phyloP scores from a whole-genome alignment of 108 stramenopile species.

The Skeletonema tropicum region DNA sequence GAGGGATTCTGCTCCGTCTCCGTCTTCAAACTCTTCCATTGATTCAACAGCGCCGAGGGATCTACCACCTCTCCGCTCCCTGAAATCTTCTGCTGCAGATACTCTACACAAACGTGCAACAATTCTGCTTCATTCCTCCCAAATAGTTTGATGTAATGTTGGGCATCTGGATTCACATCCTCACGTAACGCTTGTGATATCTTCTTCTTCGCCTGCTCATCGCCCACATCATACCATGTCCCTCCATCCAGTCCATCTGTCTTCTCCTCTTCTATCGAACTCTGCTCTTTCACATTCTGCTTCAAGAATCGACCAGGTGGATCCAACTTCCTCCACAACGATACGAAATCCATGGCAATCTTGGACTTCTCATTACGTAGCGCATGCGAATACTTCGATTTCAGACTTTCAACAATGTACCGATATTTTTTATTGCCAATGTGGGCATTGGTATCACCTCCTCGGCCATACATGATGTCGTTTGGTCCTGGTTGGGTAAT shows the following conservation, averaged over 20 bases:
- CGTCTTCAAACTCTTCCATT: neutral
- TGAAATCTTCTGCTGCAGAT: neutral
- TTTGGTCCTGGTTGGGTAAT: neutral
- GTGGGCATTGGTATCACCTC: slow-evolving; percentile 30
- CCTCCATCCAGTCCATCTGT: neutral
- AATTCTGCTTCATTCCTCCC: neutral
- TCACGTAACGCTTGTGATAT: neutral
- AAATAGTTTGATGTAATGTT: neutral
- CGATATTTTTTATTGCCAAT: slow-evolving; percentile 28
- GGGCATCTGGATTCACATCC: neutral
- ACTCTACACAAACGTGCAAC: neutral
- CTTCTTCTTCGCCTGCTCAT: neutral
- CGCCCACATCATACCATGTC: neutral
- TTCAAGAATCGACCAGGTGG: neutral
- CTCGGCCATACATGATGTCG: slow-evolving; percentile 29
- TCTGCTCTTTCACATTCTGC: too few relatives aligned
- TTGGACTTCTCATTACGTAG: neutral
- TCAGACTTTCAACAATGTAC: slow-evolving; percentile 7
- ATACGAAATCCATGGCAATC: neutral
- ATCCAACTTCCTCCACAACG: neutral
- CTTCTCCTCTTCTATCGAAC: neutral
- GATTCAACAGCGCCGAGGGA: neutral
- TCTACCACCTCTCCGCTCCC: neutral
- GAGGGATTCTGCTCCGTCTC: neutral
- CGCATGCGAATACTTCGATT: neutral